Percentiles rank a stretch among this genome's conserved stretches.
Conservation (phyloP, 139 green algal genomes). For the Chlorella sp. region DNA sequence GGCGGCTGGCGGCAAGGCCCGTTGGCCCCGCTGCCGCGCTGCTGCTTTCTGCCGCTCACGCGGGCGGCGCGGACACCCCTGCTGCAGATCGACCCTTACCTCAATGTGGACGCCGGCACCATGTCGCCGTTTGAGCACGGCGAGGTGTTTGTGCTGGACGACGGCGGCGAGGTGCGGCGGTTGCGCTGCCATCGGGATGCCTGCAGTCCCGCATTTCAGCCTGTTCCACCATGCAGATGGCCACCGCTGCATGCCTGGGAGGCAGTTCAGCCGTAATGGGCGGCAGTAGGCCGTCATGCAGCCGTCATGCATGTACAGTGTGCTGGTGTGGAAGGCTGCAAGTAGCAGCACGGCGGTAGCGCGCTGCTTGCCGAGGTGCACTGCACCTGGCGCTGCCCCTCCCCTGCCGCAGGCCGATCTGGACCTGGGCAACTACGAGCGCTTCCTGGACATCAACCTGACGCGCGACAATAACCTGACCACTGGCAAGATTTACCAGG, state of each 20-base stretch:
- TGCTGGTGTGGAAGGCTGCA: too few relatives aligned
- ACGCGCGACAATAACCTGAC: constrained; percentile 98
- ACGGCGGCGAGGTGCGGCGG: constrained; percentile 91
- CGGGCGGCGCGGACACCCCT: not conserved
- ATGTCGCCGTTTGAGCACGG: constrained; percentile 99
- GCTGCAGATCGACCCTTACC: constrained; percentile 86
- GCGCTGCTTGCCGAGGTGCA: too few relatives aligned
- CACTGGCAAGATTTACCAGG: constrained; percentile 97
- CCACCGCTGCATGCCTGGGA: too few relatives aligned
- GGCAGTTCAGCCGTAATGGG: too few relatives aligned
- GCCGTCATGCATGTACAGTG: too few relatives aligned
- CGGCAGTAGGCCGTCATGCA: too few relatives aligned
- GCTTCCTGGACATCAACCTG: constrained; percentile 98
- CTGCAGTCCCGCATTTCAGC: too few relatives aligned
- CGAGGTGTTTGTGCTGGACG: constrained; percentile 99
- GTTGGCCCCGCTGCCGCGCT: not conserved
- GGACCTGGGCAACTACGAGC: constrained; percentile 99
- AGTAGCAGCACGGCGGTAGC: too few relatives aligned
- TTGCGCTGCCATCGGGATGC: not conserved
- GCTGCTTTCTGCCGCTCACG: not conserved
- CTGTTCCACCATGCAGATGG: too few relatives aligned
- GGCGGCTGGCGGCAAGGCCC: not conserved
- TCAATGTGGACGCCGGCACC: constrained; percentile 99
- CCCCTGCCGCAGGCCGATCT: constrained; percentile 84
- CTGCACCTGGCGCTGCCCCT: not conserved